Evolutionary conservation across 441 rosid genomes (phyloP).

Genomic region (Adansonia madagascariensis): DNA sequence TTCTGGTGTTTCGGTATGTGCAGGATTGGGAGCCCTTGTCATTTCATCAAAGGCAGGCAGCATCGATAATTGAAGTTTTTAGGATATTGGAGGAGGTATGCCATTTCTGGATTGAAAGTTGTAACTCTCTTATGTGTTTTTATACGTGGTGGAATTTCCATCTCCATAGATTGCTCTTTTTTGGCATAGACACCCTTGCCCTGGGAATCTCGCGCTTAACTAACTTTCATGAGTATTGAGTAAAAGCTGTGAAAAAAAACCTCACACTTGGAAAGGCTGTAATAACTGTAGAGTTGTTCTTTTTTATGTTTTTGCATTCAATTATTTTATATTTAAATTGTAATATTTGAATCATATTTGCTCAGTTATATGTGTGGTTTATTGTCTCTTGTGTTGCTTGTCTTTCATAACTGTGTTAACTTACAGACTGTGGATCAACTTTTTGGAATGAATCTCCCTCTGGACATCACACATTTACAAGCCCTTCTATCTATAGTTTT

Average conservation of each 20-base stretch:
- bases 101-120: not conserved
- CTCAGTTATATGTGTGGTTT: slow-evolving; percentile 25
- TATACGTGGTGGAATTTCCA: not conserved
- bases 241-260: not conserved
- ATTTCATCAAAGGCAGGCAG: slow-evolving; percentile 83
- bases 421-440: slow-evolving; percentile 96
- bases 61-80: slow-evolving; percentile 92
- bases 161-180: slow-evolving; percentile 25
- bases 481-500: slow-evolving; percentile 89
- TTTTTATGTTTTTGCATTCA: slow-evolving; percentile 19
- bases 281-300: not conserved
- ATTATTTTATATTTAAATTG: slow-evolving; percentile 16
- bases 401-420: slow-evolving; percentile 32
- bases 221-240: not conserved
- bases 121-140: not conserved
- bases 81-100: slow-evolving; percentile 98
- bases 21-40: slow-evolving; percentile 99
- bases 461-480: slow-evolving; percentile 94
- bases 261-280: slow-evolving; percentile 5
- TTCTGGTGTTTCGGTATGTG: slow-evolving; percentile 35
- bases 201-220: slow-evolving; percentile 14
- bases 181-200: slow-evolving; percentile 14
- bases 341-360: slow-evolving; percentile 5
- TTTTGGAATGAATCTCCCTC: slow-evolving; percentile 84
- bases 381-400: slow-evolving; percentile 16